Percentiles rank a stretch among this genome's conserved stretches.
Conservation (phyloP, 1,284 basidiomycete species). For the Ganoderma leucocontextum region DNA sequence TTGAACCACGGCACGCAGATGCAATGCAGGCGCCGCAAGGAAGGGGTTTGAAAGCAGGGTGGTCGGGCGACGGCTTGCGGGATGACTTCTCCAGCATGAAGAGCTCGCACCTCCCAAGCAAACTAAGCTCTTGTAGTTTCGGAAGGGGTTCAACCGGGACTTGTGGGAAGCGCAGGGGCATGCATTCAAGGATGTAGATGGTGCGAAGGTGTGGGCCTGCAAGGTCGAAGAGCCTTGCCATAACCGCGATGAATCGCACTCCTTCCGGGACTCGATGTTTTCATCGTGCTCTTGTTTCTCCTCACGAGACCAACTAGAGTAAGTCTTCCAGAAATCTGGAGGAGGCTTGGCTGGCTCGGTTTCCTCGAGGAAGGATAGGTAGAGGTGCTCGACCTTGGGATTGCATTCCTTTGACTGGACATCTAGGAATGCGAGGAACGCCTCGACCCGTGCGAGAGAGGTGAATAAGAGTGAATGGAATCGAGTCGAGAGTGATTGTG, state of each 20-base stretch:
- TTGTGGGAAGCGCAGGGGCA: neutral
- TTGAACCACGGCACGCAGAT: neutral
- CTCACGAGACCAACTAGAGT: neutral
- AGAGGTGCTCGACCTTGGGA: neutral
- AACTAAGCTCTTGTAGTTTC: neutral
- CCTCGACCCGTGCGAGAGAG: neutral
- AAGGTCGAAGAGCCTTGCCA: neutral
- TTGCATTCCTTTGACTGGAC: neutral
- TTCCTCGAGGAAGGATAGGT: slow-evolving; percentile 1
- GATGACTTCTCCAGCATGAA: neutral
- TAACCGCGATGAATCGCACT: neutral
- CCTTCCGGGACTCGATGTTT: neutral
- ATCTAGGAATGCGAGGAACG: neutral
- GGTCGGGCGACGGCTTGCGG: neutral
- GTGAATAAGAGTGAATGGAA: neutral
- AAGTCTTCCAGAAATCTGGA: neutral
- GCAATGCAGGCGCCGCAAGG: slow-evolving; percentile 17
- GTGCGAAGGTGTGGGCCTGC: neutral
- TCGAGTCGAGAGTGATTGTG: neutral
- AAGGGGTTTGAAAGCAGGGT: neutral
- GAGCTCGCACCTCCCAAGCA: neutral
- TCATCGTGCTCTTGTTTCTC: neutral
- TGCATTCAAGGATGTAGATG: neutral
- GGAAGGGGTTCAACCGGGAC: neutral
- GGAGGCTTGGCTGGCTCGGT: neutral